A percentile compares a stretch with the other conserved stretches of the same genome.
phyloP scores from a whole-genome alignment of 2,329 filamentous ascomycete species.

The Hypocreales sp. region DNA sequence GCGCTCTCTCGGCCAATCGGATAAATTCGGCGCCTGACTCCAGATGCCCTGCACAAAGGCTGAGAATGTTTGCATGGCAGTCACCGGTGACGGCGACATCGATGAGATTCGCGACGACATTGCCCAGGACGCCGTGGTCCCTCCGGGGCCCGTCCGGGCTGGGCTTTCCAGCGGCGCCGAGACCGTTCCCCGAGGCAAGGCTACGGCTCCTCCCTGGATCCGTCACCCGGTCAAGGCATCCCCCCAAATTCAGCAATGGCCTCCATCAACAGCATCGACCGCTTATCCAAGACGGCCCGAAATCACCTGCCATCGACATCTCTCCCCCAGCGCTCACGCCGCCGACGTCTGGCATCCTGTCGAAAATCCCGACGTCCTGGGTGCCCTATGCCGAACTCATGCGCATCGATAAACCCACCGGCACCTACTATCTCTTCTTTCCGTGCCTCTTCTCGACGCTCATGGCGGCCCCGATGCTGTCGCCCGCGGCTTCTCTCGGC shows the following conservation, averaged over 20 bases:
- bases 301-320: neutral
- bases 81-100: no score
- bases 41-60: no score
- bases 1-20: no score
- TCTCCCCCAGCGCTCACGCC: slow-evolving; percentile 36
- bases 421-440: slow-evolving; percentile 74
- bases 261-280: slow-evolving; percentile 11
- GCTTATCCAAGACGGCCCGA: neutral
- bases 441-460: slow-evolving; percentile 76
- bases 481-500: slow-evolving; percentile 42
- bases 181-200: no score
- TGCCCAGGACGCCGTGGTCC: no score
- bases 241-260: slow-evolving; percentile 5
- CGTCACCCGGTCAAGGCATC: neutral
- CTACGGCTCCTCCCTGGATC: neutral
- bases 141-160: no score
- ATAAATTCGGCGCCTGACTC: no score
- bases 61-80: no score
- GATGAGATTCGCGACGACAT: no score
- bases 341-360: slow-evolving; percentile 57
- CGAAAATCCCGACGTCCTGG: slow-evolving; percentile 50
- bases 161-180: no score
- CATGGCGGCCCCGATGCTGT: slow-evolving; percentile 55
- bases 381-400: slow-evolving; percentile 72
- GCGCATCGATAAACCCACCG: slow-evolving; percentile 66